Evolutionary conservation across 345 rosid genomes (phyloP), one percentile per base, ranked within the genome.

Genomic region (Rhodamnia rubescens): DNA sequence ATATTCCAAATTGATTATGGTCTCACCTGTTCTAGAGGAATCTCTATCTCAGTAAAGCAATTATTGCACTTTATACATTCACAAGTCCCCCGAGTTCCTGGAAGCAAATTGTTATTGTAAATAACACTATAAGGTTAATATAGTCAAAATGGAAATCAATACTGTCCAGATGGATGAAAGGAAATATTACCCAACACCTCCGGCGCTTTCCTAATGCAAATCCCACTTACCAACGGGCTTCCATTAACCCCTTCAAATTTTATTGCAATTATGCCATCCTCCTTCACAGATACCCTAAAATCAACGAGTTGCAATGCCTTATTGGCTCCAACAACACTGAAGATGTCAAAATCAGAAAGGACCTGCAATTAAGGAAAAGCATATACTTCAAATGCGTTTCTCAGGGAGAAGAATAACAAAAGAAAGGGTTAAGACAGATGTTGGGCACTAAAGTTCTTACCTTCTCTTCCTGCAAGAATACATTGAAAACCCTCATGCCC

Each of bases 381-480:
- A 84, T 15, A 59, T 58, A 50, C 56, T 36, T 56, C 75, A 64
- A 29, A 64, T 44, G 42, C 24, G 26, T 49, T 51, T 82, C 51
- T 89, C 42, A 87, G 89, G 22, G 74, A 53, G 61, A 50, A 7
- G 29, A 47, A 4, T 15, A 84, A 57, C n/a, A 26, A 53, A 84
- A 69, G 49, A 83, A 20, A 2, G 85, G 13, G 53, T 47, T 12
- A 55, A 22, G 36, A 56, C 11, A 61, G 10, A 84, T 64, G 49
- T 18, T 24, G 64, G 64, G 50, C 0, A 26, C 32, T 8, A 44
- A 81, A 57, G 84, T 64, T 82, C 93, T 93, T 91, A 85, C 99
- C 98, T 94, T 94, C 80, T 95, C 99, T 87, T 93, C 98, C 90
- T 95, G 98, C 84, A 97, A 89, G 89, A 93, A 94, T 74, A 94